Evolutionary conservation across 768 basidiomycete species (phyloP).

Genomic region (Lactifluus echinatus): DNA sequence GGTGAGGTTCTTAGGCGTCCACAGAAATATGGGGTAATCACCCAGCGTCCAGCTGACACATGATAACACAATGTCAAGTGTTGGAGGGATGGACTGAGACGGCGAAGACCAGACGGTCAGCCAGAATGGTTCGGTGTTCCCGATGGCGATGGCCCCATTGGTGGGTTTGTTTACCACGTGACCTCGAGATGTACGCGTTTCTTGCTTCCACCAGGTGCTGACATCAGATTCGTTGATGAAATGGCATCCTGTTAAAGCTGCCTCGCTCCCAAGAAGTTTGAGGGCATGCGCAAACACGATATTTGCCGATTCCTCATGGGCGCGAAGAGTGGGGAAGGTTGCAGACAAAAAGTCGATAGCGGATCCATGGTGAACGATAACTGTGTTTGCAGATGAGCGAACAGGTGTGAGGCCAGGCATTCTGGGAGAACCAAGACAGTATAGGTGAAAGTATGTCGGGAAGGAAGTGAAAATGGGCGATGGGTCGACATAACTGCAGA

Average conservation of each 20-base stretch:
- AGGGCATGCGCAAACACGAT: slow-evolving; percentile 46
- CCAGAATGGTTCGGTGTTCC: slow-evolving; percentile 34
- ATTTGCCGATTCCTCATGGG: slow-evolving; percentile 42
- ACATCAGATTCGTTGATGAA: slow-evolving; percentile 32
- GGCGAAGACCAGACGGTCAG: slow-evolving; percentile 39
- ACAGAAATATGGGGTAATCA: slow-evolving; percentile 46
- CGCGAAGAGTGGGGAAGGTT: slow-evolving; percentile 34
- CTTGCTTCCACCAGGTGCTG: slow-evolving; percentile 21
- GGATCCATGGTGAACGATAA: slow-evolving; percentile 33
- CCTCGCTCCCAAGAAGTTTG: slow-evolving; percentile 33
- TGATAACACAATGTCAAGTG: slow-evolving; percentile 38
- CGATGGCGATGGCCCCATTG: neutral
- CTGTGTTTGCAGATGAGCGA: slow-evolving; percentile 21
- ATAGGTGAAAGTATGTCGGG: neutral
- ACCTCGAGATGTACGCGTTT: slow-evolving; percentile 22
- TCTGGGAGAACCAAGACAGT: neutral
- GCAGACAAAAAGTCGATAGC: slow-evolving; percentile 35
- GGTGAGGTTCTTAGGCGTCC: slow-evolving; percentile 30
- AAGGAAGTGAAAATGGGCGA: neutral
- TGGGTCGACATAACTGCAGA: neutral
- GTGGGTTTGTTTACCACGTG: slow-evolving; percentile 5
- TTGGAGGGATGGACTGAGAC: slow-evolving; percentile 23
- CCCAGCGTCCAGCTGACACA: slow-evolving; percentile 39
- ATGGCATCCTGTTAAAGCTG: slow-evolving; percentile 30
- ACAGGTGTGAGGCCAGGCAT: slow-evolving; percentile 30